Base-by-base conservation (phyloP, 371 early-diverging fungal genomes). In the Batrachochytrium dendrobatidis region DNA sequence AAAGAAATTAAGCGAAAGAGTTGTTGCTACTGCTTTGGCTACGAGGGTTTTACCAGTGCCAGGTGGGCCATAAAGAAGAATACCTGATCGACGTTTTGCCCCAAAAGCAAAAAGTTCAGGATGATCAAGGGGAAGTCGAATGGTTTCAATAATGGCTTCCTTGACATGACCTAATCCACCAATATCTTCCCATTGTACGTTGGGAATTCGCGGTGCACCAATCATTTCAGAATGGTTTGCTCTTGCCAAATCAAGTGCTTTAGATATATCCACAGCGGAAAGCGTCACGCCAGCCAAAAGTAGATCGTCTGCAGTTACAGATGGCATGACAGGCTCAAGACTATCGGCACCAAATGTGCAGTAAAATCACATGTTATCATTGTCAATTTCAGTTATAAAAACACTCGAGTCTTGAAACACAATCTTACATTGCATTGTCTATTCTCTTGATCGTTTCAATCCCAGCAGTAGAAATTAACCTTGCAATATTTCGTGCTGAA, bases 1-100 rank as follows among this genome's bases (percentile, higher is more conserved):
- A 62, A 97, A 89, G 65, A 99, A 96, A 77, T 95, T 97, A 35
- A 98, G 88, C 2, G 93, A 90, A 67, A 95, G 95, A 22, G 95
- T 95, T 25, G 91, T 98, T 0, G 99, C 99, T 50, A 99, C 94
- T 0, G 99, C 99, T 72, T 99, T 99, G n/a, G 99, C 99, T 15
- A 99, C 81, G 33, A 97, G 73, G 2, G 95, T 95, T 71, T 99
- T 99, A 52, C 99, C 99, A 0, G 99, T 99, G 20, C 99, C 99
- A 2, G 99, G 99, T 53, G 71, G 71, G 1, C 71, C 75, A 54
- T 70, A 75, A 17, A 71, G 60, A 0, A 75, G 55, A 32, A 75
- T 64, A 28, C 98, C 91, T 28, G 98, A 96, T 30, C 99, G 87
- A 55, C 97, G 95, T 69, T 96, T 96, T 59, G 96, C 83, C n/a